Evolutionary conservation across 768 basidiomycete species (phyloP).

Genomic region (Mycena vitilis): DNA sequence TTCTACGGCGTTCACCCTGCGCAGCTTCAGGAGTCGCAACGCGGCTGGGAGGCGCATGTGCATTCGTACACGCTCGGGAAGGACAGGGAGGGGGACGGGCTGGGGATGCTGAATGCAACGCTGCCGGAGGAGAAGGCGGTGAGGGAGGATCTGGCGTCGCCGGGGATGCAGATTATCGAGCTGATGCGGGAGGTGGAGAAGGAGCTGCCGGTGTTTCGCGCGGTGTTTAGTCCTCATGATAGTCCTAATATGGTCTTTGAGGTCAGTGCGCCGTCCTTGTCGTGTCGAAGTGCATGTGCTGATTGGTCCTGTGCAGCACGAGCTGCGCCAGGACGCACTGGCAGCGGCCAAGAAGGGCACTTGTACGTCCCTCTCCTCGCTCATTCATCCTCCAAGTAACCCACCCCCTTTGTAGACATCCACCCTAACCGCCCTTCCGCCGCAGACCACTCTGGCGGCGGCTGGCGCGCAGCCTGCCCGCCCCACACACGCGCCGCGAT

Average conservation of each 20-base stretch:
- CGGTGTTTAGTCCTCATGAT: constrained; percentile 63
- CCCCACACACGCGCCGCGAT: constrained; percentile 20
- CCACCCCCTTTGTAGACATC: constrained; percentile 6
- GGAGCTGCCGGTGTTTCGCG: constrained; percentile 59
- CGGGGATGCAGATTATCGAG: constrained; percentile 50
- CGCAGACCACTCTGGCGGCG: constrained; percentile 8
- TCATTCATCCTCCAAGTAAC: not conserved
- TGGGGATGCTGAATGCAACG: constrained; percentile 47
- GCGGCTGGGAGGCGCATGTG: constrained; percentile 50
- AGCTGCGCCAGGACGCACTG: constrained; percentile 26
- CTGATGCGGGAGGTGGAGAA: constrained; percentile 55
- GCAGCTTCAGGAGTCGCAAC: constrained; percentile 49
- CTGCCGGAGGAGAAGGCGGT: constrained; percentile 39
- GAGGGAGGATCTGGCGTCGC: constrained; percentile 40
- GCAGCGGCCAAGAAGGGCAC: constrained; percentile 17
- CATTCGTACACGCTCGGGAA: constrained; percentile 57
- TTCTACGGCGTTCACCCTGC: constrained; percentile 74
- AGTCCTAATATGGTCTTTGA: constrained; percentile 55
- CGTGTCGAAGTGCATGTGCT: too few relatives aligned
- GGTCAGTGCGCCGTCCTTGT: constrained; percentile 1
- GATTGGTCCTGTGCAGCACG: constrained; percentile 4
- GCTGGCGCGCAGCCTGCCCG: constrained; percentile 36
- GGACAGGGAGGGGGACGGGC: constrained; percentile 38
- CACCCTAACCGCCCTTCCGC: constrained; percentile 10
- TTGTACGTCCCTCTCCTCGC: constrained; percentile 14